Evolutionary conservation across 768 basidiomycete genomes (phyloP).

Genomic region (Mycena belliarum): DNA sequence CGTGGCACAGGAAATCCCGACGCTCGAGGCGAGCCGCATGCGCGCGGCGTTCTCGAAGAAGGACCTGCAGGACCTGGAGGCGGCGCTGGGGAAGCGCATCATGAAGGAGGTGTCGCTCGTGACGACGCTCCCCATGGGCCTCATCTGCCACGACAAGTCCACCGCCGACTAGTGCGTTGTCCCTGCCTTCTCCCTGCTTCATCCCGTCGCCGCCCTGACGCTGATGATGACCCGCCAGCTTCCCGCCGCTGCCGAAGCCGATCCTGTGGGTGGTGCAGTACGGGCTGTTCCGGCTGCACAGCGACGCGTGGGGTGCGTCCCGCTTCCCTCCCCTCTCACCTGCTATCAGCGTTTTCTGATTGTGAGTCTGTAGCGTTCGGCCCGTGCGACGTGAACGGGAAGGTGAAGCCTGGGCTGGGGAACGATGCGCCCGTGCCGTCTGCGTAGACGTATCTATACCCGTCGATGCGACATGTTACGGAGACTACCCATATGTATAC

Average conservation of each 20-base stretch:
- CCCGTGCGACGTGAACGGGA: conserved; percentile 29
- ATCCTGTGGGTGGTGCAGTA: conserved; percentile 27
- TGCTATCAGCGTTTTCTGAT: no score
- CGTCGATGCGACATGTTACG: no score
- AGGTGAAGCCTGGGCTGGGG: conserved; percentile 18
- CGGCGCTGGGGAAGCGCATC: conserved; percentile 25
- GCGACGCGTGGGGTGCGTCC: conserved; percentile 28
- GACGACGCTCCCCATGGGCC: conserved; percentile 26
- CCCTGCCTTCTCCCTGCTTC: no score
- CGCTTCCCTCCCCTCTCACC: no score
- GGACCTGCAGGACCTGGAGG: conserved; percentile 29
- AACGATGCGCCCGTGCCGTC: conserved; percentile 8
- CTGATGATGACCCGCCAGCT: conserved; percentile 16
- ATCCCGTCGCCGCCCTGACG: not conserved
- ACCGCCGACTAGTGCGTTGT: conserved; percentile 26
- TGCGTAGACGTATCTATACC: not conserved
- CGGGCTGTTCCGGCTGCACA: conserved; percentile 29
- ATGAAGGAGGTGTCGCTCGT: conserved; percentile 26
- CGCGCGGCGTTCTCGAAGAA: conserved; percentile 28
- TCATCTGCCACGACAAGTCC: conserved; percentile 26
- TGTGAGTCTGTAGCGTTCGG: conserved; percentile 22
- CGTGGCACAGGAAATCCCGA: conserved; percentile 34
- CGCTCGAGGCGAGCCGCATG: conserved; percentile 28
- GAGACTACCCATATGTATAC: no score
- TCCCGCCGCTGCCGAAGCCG: conserved; percentile 31